A percentile compares a stretch with the other conserved stretches of the same genome.
These are phyloP conservation scores for Saccharomycopsis hybrid DNA, from an alignment of 1,139 yeast species.

Conservation along the genomic window DNA sequence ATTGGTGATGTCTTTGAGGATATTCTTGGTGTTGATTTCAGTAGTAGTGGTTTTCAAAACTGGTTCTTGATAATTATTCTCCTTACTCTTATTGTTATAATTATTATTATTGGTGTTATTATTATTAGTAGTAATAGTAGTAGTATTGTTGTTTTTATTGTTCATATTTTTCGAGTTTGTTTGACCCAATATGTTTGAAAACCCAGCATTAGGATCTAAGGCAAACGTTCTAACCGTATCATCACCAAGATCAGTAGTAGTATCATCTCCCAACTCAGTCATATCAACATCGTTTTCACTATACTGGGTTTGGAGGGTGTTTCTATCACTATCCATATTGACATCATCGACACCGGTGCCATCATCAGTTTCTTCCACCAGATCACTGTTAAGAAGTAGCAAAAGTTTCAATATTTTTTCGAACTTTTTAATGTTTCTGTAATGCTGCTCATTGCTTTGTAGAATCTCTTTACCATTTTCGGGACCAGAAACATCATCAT, in stretches of 20 bases:
- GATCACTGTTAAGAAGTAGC: slow-evolving; percentile 12
- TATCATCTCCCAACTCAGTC: slow-evolving; percentile 1
- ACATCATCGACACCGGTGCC: not conserved
- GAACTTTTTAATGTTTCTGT: slow-evolving; percentile 12
- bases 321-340: slow-evolving; percentile 6
- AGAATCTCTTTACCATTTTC: not conserved
- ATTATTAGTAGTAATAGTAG: too few species aligned
- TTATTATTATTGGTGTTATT: too few species aligned
- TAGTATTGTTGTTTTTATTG: too few species aligned
- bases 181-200: not conserved
- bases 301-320: not conserved
- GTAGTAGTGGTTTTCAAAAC: not conserved
- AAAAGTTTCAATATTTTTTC: slow-evolving; percentile 19
- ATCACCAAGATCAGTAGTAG: slow-evolving; percentile 18
- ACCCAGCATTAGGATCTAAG: slow-evolving; percentile 17
- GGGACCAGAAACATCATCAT: not conserved
- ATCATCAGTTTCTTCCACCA: not conserved
- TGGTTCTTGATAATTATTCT: not conserved
- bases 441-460: slow-evolving; percentile 3
- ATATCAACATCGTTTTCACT: not conserved
- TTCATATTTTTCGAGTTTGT: not conserved
- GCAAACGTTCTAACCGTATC: slow-evolving; percentile 17
- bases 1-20: slow-evolving; percentile 9
- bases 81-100: not conserved
- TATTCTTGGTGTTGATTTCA: slow-evolving; percentile 4